phyloP scores from a whole-genome alignment of 106 monocot species.

The Apostasia shenzhenica region DNA sequence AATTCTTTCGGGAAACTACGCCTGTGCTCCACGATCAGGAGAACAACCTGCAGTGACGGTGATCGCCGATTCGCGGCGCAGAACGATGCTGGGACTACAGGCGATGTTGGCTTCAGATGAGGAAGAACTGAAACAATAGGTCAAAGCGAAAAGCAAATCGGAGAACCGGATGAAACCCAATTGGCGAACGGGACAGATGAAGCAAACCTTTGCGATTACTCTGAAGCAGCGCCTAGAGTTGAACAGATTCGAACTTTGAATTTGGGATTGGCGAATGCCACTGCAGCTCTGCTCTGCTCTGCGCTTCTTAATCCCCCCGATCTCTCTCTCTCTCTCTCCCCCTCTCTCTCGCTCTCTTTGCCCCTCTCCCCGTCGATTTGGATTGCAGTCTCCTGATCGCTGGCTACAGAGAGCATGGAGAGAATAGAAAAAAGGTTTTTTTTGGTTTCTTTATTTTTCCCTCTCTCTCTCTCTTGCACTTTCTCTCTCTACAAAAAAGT shows the following conservation, averaged over 20 bases:
- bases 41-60: not conserved
- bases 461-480: too few species aligned
- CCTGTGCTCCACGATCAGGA: not conserved
- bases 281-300: not conserved
- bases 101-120: not conserved
- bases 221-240: not conserved
- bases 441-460: too few species aligned
- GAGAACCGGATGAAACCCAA: not conserved
- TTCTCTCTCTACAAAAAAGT: too few species aligned
- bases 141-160: not conserved
- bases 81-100: not conserved
- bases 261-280: not conserved
- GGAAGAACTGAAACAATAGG: not conserved
- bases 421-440: too few species aligned
- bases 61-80: not conserved
- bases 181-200: not conserved
- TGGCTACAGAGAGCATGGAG: not conserved
- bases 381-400: not conserved
- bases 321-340: not conserved
- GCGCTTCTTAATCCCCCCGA: not conserved
- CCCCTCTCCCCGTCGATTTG: not conserved
- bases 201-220: not conserved
- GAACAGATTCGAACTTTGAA: not conserved
- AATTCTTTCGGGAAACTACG: not conserved
- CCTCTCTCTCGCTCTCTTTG: not conserved